Percentiles rank a stretch among this genome's conserved stretches.
Conservation (phyloP, 2,329 filamentous ascomycete genomes). For the Aphanoascus verrucosus region DNA sequence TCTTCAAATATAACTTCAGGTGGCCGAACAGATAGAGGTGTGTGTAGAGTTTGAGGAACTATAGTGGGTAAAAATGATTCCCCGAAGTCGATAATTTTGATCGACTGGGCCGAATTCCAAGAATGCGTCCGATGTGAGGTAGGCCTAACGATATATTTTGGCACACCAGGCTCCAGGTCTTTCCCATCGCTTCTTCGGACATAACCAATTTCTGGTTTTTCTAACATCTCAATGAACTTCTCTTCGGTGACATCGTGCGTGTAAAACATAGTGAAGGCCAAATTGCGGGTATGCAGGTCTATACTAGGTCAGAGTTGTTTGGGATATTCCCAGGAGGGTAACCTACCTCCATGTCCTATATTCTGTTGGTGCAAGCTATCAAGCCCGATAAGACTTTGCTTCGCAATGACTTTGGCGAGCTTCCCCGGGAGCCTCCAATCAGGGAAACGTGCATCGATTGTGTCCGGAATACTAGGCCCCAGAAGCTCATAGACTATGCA, state of each 20-base stretch:
- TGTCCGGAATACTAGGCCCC: constrained; percentile 31
- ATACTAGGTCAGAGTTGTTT: constrained; percentile 14
- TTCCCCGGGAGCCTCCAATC: constrained; percentile 30
- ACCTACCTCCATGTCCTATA: constrained; percentile 33
- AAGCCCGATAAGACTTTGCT: constrained; percentile 32
- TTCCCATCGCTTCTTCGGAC: constrained; percentile 21
- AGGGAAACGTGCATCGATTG: constrained; percentile 27
- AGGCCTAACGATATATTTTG: neutral
- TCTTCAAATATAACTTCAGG: constrained; percentile 34
- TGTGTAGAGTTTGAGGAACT: constrained; percentile 24
- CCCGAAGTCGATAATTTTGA: constrained; percentile 34
- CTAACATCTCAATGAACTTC: constrained; percentile 19
- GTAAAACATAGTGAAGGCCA: constrained; percentile 20
- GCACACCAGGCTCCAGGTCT: constrained; percentile 1
- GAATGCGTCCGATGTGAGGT: constrained; percentile 1
- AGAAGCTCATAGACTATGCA: constrained; percentile 37
- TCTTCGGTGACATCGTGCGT: constrained; percentile 16
- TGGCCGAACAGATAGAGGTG: constrained; percentile 27
- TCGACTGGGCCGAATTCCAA: constrained; percentile 12
- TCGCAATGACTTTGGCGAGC: constrained; percentile 35
- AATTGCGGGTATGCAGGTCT: constrained; percentile 25
- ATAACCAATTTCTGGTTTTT: constrained; percentile 21
- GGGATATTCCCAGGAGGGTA: constrained; percentile 5
- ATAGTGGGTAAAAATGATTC: constrained; percentile 26
- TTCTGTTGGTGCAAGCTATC: constrained; percentile 31